These are phyloP conservation scores for Phytophthora crassamura DNA, from an alignment of 352 stramenopile species.

Conservation along the genomic window DNA sequence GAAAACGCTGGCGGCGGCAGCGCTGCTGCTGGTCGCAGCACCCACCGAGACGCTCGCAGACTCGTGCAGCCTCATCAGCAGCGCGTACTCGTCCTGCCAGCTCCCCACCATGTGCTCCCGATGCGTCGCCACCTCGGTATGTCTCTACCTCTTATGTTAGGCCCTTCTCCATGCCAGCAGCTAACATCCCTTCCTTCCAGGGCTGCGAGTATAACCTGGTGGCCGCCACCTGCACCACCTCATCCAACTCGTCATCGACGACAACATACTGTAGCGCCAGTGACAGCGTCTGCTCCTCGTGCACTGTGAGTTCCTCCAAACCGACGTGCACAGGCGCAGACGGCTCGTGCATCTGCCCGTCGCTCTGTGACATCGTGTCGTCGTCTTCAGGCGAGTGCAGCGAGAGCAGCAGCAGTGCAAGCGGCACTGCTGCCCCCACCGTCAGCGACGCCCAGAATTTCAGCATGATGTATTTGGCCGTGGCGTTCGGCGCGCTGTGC, in stretches of 20 bases:
- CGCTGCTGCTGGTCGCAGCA: conserved; percentile 8
- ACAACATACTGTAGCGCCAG: conserved; percentile 33
- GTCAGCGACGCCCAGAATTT: conserved; percentile 16
- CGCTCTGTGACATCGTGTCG: conserved; percentile 42
- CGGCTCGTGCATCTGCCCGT: conserved; percentile 48
- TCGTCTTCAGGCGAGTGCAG: conserved; percentile 15
- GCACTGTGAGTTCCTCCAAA: conserved; percentile 36
- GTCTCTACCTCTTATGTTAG: not conserved
- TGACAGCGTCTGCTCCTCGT: conserved; percentile 38
- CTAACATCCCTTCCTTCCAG: conserved; percentile 13
- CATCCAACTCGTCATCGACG: conserved; percentile 18
- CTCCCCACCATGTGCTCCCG: conserved; percentile 45
- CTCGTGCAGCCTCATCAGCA: conserved; percentile 42
- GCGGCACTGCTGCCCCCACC: not conserved
- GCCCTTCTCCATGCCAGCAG: not conserved
- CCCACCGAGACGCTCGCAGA: conserved; percentile 15
- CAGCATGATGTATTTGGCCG: conserved; percentile 42
- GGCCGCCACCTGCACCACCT: conserved; percentile 29
- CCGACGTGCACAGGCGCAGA: conserved; percentile 41
- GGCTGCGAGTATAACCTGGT: conserved; percentile 50
- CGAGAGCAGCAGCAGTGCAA: conserved; percentile 8
- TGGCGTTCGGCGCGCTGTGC: conserved; percentile 32
- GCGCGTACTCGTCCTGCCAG: conserved; percentile 45
- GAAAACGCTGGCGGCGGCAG: not conserved
- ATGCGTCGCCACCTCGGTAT: conserved; percentile 44